Conservation (phyloP, 2,329 filamentous ascomycete genomes). For the Epichloe uncinata region DNA sequence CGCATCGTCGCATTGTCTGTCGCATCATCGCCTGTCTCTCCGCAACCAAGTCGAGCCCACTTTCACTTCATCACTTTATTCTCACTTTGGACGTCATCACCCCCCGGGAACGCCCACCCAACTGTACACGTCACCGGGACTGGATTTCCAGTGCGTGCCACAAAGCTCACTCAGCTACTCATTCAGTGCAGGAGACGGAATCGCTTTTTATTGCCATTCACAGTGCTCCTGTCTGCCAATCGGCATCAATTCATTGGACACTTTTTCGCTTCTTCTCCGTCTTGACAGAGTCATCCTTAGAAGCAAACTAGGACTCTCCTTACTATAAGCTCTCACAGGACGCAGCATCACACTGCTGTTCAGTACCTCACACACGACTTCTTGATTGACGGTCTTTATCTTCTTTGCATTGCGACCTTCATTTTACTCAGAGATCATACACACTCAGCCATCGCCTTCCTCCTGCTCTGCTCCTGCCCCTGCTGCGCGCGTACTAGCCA, state of each 20-base stretch:
- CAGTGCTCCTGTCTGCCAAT: background rate
- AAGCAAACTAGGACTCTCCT: background rate
- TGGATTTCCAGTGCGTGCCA: conserved; percentile 8
- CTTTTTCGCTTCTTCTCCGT: background rate
- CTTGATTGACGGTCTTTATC: background rate
- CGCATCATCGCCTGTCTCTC: background rate
- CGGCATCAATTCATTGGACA: background rate
- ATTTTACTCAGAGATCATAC: background rate
- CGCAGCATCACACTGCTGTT: background rate
- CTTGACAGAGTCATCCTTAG: background rate
- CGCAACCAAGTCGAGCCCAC: background rate
- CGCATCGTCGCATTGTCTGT: background rate
- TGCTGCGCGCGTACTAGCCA: background rate
- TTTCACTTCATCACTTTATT: conserved; percentile 4
- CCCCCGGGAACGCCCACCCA: background rate
- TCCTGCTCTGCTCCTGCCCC: background rate
- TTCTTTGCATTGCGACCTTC: background rate
- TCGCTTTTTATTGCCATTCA: conserved; percentile 1
- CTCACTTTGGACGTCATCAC: background rate
- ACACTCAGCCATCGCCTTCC: background rate
- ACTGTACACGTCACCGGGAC: conserved; percentile 6
- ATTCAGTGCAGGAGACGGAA: background rate
- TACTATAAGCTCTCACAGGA: background rate
- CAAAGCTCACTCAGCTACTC: background rate
- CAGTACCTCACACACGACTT: background rate